Conservation (phyloP, 805 yeast genomes). For the Blastobotrys americana region DNA sequence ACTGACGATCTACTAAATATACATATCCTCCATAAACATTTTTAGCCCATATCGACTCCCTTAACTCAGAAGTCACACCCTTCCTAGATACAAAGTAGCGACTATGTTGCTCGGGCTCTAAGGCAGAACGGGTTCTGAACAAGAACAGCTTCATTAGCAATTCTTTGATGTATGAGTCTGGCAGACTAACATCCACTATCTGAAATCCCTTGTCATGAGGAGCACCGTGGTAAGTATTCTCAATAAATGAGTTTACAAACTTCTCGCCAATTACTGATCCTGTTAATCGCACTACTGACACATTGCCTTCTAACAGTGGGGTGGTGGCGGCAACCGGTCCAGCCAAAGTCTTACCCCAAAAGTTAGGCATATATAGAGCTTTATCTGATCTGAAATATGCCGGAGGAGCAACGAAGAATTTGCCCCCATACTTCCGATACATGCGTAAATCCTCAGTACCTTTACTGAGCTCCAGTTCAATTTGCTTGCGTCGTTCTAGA, state of each 20-base stretch:
- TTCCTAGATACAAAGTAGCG: conserved; percentile 59
- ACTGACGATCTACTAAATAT: conserved; percentile 65
- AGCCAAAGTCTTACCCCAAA: conserved; percentile 48
- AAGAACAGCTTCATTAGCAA: conserved; percentile 50
- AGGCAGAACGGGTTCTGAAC: conserved; percentile 38
- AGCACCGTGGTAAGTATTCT: conserved; percentile 38
- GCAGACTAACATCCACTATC: conserved; percentile 67
- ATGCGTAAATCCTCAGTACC: conserved; percentile 52
- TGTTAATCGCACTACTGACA: conserved; percentile 58
- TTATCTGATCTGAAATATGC: conserved; percentile 66
- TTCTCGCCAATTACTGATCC: conserved; percentile 65
- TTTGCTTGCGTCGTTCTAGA: conserved; percentile 40
- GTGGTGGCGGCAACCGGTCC: conserved; percentile 27
- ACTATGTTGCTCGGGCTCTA: conserved; percentile 41
- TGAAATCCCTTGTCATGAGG: conserved; percentile 40
- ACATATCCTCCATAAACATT: conserved; percentile 80
- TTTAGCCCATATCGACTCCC: conserved; percentile 55
- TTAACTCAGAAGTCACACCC: conserved; percentile 48
- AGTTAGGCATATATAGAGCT: conserved; percentile 76
- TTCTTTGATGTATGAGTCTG: conserved; percentile 67
- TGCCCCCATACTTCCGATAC: conserved; percentile 68
- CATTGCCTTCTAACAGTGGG: conserved; percentile 41
- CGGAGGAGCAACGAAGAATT: conserved; percentile 76
- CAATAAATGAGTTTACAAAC: conserved; percentile 56
- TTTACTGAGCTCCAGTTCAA: conserved; percentile 56